Percentiles rank a stretch among this genome's conserved stretches.
These are phyloP conservation scores for Kernera saxatilis DNA, from an alignment of 345 rosid genomes.

Conservation along the genomic window DNA sequence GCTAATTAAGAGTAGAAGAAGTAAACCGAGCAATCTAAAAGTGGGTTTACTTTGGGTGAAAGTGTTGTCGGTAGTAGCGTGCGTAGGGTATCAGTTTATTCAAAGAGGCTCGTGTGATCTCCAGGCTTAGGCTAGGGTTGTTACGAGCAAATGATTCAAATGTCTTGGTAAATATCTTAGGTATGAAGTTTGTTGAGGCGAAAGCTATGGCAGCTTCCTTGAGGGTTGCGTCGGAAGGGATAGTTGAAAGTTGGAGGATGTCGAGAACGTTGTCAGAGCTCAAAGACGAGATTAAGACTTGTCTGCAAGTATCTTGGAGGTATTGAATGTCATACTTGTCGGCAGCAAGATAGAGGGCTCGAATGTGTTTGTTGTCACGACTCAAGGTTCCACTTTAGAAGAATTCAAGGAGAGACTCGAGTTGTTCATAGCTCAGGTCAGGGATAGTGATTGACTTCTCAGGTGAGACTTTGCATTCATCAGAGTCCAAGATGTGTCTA, in stretches of 20 bases:
- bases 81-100: no score
- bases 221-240: background rate
- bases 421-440: background rate
- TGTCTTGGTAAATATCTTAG: background rate
- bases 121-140: background rate
- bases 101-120: background rate
- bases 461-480: slow-evolving; percentile 5
- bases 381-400: background rate
- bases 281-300: background rate
- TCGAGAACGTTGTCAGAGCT: background rate
- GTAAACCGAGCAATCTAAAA: no score
- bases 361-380: background rate
- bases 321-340: slow-evolving; percentile 7
- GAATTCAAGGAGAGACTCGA: background rate
- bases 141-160: background rate
- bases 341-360: slow-evolving; percentile 3
- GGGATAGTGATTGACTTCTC: background rate
- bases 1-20: no score
- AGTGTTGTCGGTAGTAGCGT: no score
- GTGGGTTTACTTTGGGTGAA: no score
- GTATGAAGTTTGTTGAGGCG: background rate
- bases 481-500: slow-evolving; percentile 2
- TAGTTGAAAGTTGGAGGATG: background rate
- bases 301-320: background rate
- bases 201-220: background rate